Evolutionary conservation across 495 filamentous ascomycete genomes (phyloP).

Genomic region (Delitschia confertaspora): DNA sequence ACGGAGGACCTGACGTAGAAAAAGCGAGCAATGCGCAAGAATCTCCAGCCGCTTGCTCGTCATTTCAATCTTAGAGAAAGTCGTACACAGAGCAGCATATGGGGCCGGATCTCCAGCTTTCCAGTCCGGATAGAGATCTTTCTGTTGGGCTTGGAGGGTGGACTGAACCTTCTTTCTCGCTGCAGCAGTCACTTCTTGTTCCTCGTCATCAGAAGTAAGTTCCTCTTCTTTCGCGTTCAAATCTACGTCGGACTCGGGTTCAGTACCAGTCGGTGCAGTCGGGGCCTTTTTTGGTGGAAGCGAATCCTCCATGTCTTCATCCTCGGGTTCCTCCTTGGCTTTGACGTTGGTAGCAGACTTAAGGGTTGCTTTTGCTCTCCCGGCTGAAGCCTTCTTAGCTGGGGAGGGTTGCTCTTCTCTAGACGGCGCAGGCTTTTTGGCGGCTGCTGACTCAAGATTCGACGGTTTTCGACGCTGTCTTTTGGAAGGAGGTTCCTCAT

Average conservation of each 20-base stretch:
- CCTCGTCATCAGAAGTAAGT: constrained; percentile 48
- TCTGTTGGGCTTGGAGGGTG: constrained; percentile 52
- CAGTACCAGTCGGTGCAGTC: constrained; percentile 7
- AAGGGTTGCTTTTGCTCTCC: background rate
- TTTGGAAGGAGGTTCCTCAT: constrained; percentile 26
- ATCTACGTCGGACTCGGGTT: background rate
- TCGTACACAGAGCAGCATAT: constrained; percentile 89
- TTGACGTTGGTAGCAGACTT: background rate
- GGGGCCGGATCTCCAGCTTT: constrained; percentile 78
- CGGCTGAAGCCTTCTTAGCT: constrained; percentile 7
- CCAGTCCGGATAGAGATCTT: constrained; percentile 93
- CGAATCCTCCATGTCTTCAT: background rate
- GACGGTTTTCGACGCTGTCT: constrained; percentile 18
- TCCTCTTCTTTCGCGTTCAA: constrained; percentile 18
- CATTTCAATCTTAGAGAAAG: constrained; percentile 87
- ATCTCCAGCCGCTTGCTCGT: constrained; percentile 87
- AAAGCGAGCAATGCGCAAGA: constrained; percentile 75
- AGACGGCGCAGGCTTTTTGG: constrained; percentile 1
- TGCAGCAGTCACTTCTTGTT: constrained; percentile 66
- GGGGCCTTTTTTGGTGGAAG: constrained; percentile 4
- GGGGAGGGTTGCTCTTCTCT: background rate
- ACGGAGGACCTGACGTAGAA: constrained; percentile 84
- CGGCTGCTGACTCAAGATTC: background rate
- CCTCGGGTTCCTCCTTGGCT: constrained; percentile 3
- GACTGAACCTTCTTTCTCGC: constrained; percentile 77